These are phyloP conservation scores for Colletotrichum horii DNA, from an alignment of 2,329 filamentous ascomycete genomes.

Conservation along the genomic window DNA sequence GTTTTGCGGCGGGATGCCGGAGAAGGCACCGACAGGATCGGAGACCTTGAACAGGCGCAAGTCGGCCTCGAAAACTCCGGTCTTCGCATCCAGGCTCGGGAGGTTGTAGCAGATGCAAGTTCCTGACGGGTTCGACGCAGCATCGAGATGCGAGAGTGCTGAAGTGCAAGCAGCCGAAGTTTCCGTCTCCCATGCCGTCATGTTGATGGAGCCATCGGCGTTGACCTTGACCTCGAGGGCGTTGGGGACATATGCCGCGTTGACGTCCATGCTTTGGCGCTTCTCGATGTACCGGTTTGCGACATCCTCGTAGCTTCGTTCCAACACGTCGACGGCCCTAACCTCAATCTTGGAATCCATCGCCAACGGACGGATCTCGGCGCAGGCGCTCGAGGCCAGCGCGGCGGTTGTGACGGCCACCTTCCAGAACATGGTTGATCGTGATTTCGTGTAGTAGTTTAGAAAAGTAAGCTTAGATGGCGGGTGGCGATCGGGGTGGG, in stretches of 20 bases:
- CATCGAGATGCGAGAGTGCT: conserved; percentile 58
- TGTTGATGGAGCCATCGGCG: conserved; percentile 52
- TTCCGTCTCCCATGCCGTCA: conserved; percentile 59
- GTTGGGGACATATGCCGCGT: conserved; percentile 13
- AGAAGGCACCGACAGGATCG: conserved; percentile 58
- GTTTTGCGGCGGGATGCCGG: conserved; percentile 54
- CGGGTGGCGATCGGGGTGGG: not conserved
- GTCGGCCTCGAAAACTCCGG: conserved; percentile 78
- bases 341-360: conserved; percentile 34
- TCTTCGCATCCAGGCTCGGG: conserved; percentile 68
- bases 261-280: conserved; percentile 14
- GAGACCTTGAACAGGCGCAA: conserved; percentile 76
- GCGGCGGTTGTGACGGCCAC: conserved; percentile 15
- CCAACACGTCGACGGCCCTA: conserved; percentile 23
- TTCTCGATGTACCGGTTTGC: conserved; percentile 25
- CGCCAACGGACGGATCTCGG: conserved; percentile 17
- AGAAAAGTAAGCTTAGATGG: not conserved
- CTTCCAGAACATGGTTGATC: conserved; percentile 20
- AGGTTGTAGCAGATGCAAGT: conserved; percentile 85
- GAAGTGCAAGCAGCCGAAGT: conserved; percentile 63
- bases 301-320: conserved; percentile 19
- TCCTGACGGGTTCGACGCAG: conserved; percentile 75
- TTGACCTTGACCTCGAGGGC: conserved; percentile 37
- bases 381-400: conserved; percentile 18
- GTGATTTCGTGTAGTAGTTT: not conserved